phyloP scores from a whole-genome alignment of 495 filamentous ascomycete species.

The Lepidopterella palustris region DNA sequence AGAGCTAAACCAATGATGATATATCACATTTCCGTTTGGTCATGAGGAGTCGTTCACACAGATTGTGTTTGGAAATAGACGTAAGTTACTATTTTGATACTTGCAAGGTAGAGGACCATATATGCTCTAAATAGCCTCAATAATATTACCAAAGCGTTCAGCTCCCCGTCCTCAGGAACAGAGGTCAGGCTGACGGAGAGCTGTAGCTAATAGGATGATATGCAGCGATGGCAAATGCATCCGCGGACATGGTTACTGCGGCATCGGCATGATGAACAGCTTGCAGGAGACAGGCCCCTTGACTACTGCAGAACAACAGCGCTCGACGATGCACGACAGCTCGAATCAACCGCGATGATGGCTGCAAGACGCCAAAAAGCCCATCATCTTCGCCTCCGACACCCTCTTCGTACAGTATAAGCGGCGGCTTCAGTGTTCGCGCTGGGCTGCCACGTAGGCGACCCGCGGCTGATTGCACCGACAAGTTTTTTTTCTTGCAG shows the following conservation, averaged over 20 bases:
- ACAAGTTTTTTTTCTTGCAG: constrained; percentile 11
- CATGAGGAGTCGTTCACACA: too few species aligned
- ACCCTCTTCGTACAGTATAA: constrained; percentile 11
- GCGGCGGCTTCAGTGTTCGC: constrained; percentile 12
- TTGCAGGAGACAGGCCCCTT: neutral
- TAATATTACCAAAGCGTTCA: too few species aligned
- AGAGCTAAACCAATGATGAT: too few species aligned
- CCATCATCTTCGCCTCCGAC: neutral
- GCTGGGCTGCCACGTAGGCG: constrained; percentile 25
- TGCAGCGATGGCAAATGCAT: too few species aligned
- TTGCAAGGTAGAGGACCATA: too few species aligned
- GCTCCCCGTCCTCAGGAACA: too few species aligned
- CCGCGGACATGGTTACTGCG: neutral
- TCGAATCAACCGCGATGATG: constrained; percentile 16
- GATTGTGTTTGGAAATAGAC: too few species aligned
- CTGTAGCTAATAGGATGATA: too few species aligned
- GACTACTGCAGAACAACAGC: constrained; percentile 22
- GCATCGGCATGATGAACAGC: neutral
- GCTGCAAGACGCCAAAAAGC: neutral
- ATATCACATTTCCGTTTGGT: too few species aligned
- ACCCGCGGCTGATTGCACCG: constrained; percentile 9
- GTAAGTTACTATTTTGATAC: too few species aligned
- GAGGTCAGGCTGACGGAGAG: too few species aligned
- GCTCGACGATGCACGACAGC: constrained; percentile 17
- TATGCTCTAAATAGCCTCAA: too few species aligned